A percentile compares a stretch with the other conserved stretches of the same genome.
Conservation (phyloP, 371 early-diverging fungal species). For the Apophysomyces variabilis region DNA sequence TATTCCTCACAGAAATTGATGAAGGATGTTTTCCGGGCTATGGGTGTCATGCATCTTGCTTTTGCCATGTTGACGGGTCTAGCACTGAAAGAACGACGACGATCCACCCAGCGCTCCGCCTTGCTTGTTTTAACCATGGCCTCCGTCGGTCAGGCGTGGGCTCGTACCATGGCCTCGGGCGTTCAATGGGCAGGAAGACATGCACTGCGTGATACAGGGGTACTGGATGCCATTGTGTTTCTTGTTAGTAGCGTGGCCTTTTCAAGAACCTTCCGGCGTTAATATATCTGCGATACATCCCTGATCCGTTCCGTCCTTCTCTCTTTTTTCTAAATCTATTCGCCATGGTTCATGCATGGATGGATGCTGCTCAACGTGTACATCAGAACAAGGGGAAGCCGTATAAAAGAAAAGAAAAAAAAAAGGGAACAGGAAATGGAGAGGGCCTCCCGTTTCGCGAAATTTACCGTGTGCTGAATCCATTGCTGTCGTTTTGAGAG, state of each 20-base stretch:
- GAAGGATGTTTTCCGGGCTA: slow-evolving; percentile 32
- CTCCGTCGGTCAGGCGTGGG: slow-evolving; percentile 41
- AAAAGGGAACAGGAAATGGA: no score
- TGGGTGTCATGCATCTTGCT: slow-evolving; percentile 45
- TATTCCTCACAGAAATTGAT: slow-evolving; percentile 23
- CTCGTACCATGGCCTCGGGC: slow-evolving; percentile 20
- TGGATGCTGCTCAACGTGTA: no score
- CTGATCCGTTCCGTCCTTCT: no score
- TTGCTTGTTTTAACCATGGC: slow-evolving; percentile 39
- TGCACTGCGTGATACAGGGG: slow-evolving; percentile 18
- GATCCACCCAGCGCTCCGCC: slow-evolving; percentile 40
- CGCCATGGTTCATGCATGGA: no score
- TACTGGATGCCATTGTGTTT: slow-evolving; percentile 22
- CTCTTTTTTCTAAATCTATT: no score
- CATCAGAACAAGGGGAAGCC: no score
- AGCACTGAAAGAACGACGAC: slow-evolving; percentile 39
- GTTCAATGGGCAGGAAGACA: slow-evolving; percentile 6
- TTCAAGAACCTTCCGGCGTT: slow-evolving; percentile 23
- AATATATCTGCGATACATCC: neutral
- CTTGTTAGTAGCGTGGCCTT: slow-evolving; percentile 20
- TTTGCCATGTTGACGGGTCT: slow-evolving; percentile 36
- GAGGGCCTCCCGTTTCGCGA: no score
- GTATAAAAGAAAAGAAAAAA: no score
- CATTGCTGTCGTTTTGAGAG: no score
- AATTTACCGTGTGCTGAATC: no score